Evolutionary conservation across 345 rosid species (phyloP).

Genomic region (Angophora floribunda): DNA sequence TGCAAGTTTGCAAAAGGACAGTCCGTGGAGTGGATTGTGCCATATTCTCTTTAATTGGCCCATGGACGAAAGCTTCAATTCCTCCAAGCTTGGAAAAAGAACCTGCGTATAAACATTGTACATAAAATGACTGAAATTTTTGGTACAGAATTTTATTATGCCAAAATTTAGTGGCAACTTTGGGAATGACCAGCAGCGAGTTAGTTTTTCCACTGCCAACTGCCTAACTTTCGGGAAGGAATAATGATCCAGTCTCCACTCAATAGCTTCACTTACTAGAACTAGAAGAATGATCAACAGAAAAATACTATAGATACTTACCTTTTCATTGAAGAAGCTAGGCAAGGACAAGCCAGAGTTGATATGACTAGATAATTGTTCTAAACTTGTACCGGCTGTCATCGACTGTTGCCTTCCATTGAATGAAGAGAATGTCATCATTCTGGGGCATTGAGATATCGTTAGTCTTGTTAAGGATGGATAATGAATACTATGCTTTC

Average conservation of each 20-base stretch:
- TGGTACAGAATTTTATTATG: no score
- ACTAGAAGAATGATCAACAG: no score
- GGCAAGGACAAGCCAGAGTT: neutral
- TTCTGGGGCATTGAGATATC: accelerated
- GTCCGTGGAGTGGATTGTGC: no score
- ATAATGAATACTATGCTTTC: accelerated
- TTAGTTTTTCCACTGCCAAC: neutral
- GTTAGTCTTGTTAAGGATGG: neutral
- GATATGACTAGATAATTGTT: neutral
- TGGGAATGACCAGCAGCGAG: neutral
- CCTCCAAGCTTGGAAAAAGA: no score
- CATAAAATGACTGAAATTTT: no score
- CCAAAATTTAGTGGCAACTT: no score
- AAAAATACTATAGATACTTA: neutral
- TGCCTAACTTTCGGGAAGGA: neutral
- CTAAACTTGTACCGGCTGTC: accelerated
- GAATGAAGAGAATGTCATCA: neutral
- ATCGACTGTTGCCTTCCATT: accelerated
- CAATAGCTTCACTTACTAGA: neutral
- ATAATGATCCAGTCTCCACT: no score
- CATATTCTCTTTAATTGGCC: no score
- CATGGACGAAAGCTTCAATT: no score
- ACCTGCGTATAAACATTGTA: no score
- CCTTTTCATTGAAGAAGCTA: neutral
- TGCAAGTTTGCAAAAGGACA: no score